Evolutionary conservation across 768 basidiomycete species (phyloP), one percentile per base, ranked within the genome.

Genomic region (Porpolomopsis calyptriformis): DNA sequence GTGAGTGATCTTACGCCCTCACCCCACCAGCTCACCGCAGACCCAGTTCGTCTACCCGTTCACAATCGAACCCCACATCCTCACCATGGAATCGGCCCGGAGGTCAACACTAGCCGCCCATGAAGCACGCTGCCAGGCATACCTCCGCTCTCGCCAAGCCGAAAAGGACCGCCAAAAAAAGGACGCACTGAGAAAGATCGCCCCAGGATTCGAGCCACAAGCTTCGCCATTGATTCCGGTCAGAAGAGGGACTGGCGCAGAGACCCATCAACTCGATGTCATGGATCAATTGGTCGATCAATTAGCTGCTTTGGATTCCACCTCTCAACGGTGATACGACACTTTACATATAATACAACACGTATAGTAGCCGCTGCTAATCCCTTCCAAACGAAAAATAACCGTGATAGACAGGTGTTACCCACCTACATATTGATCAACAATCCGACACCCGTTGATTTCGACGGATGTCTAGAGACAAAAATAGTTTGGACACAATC

Each of bases 11-110:
- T 40, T 31, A 44, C 42, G 31, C 25, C 34, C 11, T 19, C 25
- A 20, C n/a, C 31, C 23, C 14, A 18, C 11, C 31, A 35, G 8
- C 26, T 20, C 26, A 35, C 24, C 34, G 4, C 46, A 37, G 36
- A 36, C 24, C 4, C 59, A 98, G 93, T 96, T 97, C 56, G 94
- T 87, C 35, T 98, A 97, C 57, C 93, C 94, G 1, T 97, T 90
- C 70, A 85, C 91, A 2, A 75, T 98, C 43, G 94, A 98, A 57
- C 76, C 81, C 0, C 92, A 94, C 59, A 70, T 90, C 52, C 62
- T 93, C 43, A 76, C 78, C 1, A 64, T 88, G 33, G 86, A 86
- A 57, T 78, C 84, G 0, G 73, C 86, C 0, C 80, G 88, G 1
- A 71, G 81, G 39, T 64, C 70, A 3, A 80, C 82, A 0, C 72